A percentile compares a stretch with the other conserved stretches of the same genome.
Conservation (phyloP, 208 protist genomes). For the Leishmania mexicana region DNA sequence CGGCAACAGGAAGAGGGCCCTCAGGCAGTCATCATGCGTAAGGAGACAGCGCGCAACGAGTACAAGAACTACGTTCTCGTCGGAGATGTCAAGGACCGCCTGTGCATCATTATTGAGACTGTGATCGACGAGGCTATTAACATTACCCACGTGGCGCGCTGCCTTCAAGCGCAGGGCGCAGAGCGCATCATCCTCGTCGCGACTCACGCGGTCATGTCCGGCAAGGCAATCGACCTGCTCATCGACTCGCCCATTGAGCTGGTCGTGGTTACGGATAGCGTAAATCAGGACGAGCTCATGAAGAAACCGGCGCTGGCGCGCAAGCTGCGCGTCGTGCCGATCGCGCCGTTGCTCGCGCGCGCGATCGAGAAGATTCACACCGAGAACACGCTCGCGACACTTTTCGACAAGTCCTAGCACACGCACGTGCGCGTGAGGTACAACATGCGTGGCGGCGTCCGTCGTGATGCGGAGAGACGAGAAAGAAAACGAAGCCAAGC, state of each 20-base stretch:
- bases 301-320: conserved; percentile 62
- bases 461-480: not conserved
- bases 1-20: conserved; percentile 59
- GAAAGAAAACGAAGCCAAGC: not conserved
- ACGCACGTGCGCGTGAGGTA: not conserved
- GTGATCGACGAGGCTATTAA: conserved; percentile 82
- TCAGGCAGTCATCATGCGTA: conserved; percentile 22
- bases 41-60: conserved; percentile 23
- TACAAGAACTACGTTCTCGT: conserved; percentile 67
- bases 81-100: conserved; percentile 65
- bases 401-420: conserved; percentile 67
- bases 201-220: conserved; percentile 81
- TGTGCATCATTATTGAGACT: conserved; percentile 85
- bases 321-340: conserved; percentile 83
- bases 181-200: conserved; percentile 71
- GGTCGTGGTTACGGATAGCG: conserved; percentile 81
- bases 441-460: no score
- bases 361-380: conserved; percentile 90
- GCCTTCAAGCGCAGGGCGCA: conserved; percentile 63
- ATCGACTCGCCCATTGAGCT: conserved; percentile 76
- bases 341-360: conserved; percentile 81
- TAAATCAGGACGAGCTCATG: conserved; percentile 81
- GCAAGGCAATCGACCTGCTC: conserved; percentile 60
- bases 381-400: conserved; percentile 72
- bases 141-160: conserved; percentile 57